Percentiles rank a stretch among this genome's conserved stretches.
Conservation (phyloP, 2,329 filamentous ascomycete genomes). For the Phoma sp. region DNA sequence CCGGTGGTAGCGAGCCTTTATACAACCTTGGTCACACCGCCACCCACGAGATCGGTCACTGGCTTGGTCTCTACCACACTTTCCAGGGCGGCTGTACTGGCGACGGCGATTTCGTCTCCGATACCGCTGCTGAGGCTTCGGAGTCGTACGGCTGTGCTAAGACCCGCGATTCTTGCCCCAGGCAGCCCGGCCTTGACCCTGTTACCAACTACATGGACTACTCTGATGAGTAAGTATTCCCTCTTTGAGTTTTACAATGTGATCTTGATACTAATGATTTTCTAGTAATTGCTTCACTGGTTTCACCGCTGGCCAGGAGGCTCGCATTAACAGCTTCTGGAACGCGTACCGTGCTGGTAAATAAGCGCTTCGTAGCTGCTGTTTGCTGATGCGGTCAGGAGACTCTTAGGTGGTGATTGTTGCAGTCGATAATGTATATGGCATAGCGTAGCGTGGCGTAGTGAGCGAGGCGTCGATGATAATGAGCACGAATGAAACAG, state of each 20-base stretch:
- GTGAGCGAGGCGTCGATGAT: neutral
- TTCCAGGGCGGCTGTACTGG: conserved; percentile 40
- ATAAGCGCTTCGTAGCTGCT: conserved; percentile 19
- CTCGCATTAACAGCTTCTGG: conserved; percentile 31
- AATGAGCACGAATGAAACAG: neutral
- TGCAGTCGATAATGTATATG: no score
- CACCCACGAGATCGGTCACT: conserved; percentile 46
- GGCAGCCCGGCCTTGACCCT: conserved; percentile 35
- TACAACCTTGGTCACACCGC: conserved; percentile 36
- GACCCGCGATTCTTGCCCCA: conserved; percentile 38
- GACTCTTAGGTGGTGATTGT: neutral
- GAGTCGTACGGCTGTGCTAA: conserved; percentile 33
- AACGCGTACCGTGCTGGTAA: conserved; percentile 21
- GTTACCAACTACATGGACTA: conserved; percentile 49
- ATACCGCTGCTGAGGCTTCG: conserved; percentile 32
- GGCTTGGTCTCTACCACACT: conserved; percentile 42
- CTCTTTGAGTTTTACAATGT: neutral
- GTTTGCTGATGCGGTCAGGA: neutral
- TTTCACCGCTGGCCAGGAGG: conserved; percentile 38
- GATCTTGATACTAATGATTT: neutral
- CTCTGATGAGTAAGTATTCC: conserved; percentile 26
- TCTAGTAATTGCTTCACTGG: conserved; percentile 29
- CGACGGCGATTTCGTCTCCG: conserved; percentile 35
- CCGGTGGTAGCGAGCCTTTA: conserved; percentile 22
- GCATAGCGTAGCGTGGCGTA: neutral